A percentile compares a stretch with the other conserved stretches of the same genome.
Evolutionary conservation across 2,329 filamentous ascomycete genomes (phyloP).

Genomic region (Sarocladium strictum): DNA sequence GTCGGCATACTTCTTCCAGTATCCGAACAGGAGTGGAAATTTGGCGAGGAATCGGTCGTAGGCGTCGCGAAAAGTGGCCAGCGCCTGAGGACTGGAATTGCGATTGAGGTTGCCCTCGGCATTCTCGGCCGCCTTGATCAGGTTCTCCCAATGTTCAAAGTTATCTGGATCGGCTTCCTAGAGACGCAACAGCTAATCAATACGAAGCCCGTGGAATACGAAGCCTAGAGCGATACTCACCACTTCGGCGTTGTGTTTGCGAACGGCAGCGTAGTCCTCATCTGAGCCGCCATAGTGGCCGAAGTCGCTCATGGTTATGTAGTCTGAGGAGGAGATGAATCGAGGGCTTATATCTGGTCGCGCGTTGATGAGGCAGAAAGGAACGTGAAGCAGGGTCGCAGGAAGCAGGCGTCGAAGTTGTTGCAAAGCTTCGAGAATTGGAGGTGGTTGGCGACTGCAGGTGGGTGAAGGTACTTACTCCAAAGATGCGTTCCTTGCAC

Average conservation of each 20-base stretch:
- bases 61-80: slow-evolving; percentile 76
- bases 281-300: slow-evolving; percentile 65
- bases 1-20: slow-evolving; percentile 99
- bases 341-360: no score
- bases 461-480: no score
- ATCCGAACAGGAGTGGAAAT: slow-evolving; percentile 92
- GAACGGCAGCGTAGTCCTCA: slow-evolving; percentile 77
- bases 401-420: slow-evolving; percentile 1
- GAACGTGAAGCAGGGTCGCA: background rate
- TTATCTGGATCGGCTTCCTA: slow-evolving; percentile 72
- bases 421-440: background rate
- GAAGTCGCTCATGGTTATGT: slow-evolving; percentile 69
- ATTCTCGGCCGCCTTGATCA: slow-evolving; percentile 74
- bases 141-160: slow-evolving; percentile 92
- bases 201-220: slow-evolving; percentile 5
- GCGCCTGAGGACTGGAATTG: slow-evolving; percentile 91
- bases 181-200: slow-evolving; percentile 16
- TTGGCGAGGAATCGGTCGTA: slow-evolving; percentile 93
- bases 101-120: slow-evolving; percentile 92
- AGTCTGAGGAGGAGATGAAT: no score
- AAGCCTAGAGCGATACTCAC: slow-evolving; percentile 39
- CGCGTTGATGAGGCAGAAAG: background rate
- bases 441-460: slow-evolving; percentile 7
- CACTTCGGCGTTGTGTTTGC: slow-evolving; percentile 70
- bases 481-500: background rate